phyloP scores from a whole-genome alignment of 495 filamentous ascomycete species.

The Neurospora terricola region DNA sequence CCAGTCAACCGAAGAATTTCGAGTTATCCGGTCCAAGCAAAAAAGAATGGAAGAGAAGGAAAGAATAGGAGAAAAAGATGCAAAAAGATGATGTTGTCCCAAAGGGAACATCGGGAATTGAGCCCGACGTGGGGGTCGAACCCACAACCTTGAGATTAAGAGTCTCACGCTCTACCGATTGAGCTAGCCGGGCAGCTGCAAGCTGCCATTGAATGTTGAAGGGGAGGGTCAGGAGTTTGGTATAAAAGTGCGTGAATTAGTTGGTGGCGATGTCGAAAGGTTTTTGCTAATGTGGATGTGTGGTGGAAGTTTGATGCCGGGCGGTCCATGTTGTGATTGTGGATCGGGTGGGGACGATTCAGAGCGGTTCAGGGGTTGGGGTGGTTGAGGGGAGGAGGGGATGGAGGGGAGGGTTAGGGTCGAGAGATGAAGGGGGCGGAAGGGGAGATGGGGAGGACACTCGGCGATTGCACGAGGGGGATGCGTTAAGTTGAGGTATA shows the following conservation, averaged over 20 bases:
- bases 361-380: not conserved
- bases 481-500: not conserved
- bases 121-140: not conserved
- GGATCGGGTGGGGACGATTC: not conserved
- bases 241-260: not conserved
- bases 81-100: not conserved
- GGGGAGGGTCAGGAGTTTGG: fast-evolving
- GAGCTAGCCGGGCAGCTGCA: constrained; percentile 42
- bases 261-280: not conserved
- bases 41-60: not conserved
- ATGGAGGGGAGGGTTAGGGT: not conserved
- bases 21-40: not conserved
- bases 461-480: not conserved
- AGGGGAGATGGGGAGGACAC: not conserved
- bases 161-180: constrained; percentile 69
- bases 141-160: constrained; percentile 53
- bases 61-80: not conserved
- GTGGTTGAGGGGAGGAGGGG: fast-evolving
- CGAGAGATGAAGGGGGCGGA: not conserved
- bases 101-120: not conserved
- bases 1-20: no score
- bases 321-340: not conserved
- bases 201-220: not conserved
- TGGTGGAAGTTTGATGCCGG: not conserved
- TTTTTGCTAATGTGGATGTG: not conserved